Conservation (phyloP, 176 grass and related monocot genomes). For the Areca catechu region DNA sequence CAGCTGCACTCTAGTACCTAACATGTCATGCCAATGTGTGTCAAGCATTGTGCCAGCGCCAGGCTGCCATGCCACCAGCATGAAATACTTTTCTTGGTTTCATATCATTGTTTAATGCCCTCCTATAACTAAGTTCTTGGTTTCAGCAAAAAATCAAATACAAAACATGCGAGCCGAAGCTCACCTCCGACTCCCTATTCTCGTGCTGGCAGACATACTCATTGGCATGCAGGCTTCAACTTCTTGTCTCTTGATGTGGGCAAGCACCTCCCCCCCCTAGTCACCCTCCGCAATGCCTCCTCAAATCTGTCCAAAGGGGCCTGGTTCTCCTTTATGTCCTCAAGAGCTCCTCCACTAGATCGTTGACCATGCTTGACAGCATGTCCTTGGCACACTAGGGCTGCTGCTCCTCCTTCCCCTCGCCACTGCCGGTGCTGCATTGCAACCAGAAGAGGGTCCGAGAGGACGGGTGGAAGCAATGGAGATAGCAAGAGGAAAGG, state of each 20-base stretch:
- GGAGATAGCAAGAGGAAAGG: slow-evolving; percentile 9
- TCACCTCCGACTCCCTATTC: slow-evolving; percentile 56
- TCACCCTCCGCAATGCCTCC: slow-evolving; percentile 58
- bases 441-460: slow-evolving; percentile 12
- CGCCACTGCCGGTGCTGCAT: slow-evolving; percentile 8
- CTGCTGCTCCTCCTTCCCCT: background rate
- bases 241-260: slow-evolving; percentile 55
- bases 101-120: too few relatives aligned
- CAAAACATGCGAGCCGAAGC: background rate
- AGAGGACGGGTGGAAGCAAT: background rate
- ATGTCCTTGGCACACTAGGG: background rate
- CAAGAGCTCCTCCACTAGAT: slow-evolving; percentile 64
- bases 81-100: too few relatives aligned
- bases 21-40: too few relatives aligned
- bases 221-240: slow-evolving; percentile 31
- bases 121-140: background rate
- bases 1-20: too few relatives aligned
- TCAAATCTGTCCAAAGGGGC: slow-evolving; percentile 47
- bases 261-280: slow-evolving; percentile 51
- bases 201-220: slow-evolving; percentile 56
- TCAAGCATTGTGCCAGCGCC: too few relatives aligned
- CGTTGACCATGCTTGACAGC: background rate
- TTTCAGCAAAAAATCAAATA: slow-evolving; percentile 28
- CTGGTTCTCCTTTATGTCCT: slow-evolving; percentile 54
- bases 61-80: too few relatives aligned